phyloP scores from a whole-genome alignment of 2,329 filamentous ascomycete species.

The Myriosclerotinia duriaeana region DNA sequence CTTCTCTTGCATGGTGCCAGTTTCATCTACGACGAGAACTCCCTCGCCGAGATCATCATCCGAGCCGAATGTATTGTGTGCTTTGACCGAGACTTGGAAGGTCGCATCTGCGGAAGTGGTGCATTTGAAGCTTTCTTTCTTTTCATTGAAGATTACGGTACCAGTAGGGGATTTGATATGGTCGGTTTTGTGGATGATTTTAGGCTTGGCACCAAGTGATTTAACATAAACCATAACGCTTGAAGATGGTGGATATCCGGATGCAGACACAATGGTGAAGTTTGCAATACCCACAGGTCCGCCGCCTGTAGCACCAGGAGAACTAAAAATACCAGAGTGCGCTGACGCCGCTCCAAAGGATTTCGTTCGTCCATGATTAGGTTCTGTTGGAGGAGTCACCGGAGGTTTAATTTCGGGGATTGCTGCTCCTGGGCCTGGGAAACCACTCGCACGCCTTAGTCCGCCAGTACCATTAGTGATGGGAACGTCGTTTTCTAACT shows the following conservation, averaged over 20 bases:
- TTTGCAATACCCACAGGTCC: slow-evolving; percentile 71
- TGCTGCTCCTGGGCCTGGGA: slow-evolving; percentile 21
- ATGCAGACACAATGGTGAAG: slow-evolving; percentile 77
- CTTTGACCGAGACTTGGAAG: slow-evolving; percentile 83
- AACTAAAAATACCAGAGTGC: slow-evolving; percentile 59
- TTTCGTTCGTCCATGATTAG: slow-evolving; percentile 48
- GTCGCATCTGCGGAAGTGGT: slow-evolving; percentile 76
- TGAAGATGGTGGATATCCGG: slow-evolving; percentile 71
- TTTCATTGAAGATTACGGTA: slow-evolving; percentile 63
- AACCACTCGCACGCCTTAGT: slow-evolving; percentile 30
- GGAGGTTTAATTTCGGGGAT: slow-evolving; percentile 26
- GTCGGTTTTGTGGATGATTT: slow-evolving; percentile 88
- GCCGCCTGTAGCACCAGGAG: slow-evolving; percentile 41
- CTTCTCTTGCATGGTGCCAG: slow-evolving; percentile 66
- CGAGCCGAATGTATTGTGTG: slow-evolving; percentile 79
- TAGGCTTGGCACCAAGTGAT: slow-evolving; percentile 66
- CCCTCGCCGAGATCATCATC: slow-evolving; percentile 83
- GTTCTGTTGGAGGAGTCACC: slow-evolving; percentile 36
- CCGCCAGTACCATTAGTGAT: slow-evolving; percentile 40
- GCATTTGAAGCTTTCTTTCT: slow-evolving; percentile 71
- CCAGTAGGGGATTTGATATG: slow-evolving; percentile 73
- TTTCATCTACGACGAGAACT: slow-evolving; percentile 89
- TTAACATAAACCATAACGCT: slow-evolving; percentile 78
- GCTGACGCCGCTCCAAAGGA: slow-evolving; percentile 66
- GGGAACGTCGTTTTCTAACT: slow-evolving; percentile 45